Evolutionary conservation across 352 stramenopile genomes (phyloP).

Genomic region (Phytophthora fragariae): DNA sequence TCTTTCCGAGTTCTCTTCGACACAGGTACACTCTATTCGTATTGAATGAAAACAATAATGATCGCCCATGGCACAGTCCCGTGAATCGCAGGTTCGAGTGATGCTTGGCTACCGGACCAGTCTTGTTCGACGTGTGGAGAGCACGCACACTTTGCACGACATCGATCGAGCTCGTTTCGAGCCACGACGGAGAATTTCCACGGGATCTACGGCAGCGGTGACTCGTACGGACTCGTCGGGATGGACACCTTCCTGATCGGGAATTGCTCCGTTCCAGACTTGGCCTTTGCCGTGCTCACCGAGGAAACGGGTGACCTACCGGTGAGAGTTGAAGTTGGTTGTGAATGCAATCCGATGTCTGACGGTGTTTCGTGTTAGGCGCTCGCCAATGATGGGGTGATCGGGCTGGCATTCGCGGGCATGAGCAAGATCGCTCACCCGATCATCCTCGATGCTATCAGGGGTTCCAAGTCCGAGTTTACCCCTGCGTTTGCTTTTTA

Average conservation of each 20-base stretch:
- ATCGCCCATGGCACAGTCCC: background rate
- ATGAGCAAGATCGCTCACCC: slow-evolving; percentile 59
- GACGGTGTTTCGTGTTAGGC: slow-evolving; percentile 17
- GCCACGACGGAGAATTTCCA: slow-evolving; percentile 35
- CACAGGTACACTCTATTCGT: background rate
- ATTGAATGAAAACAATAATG: background rate
- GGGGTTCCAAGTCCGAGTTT: slow-evolving; percentile 38
- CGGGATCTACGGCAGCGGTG: slow-evolving; percentile 62
- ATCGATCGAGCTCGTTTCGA: slow-evolving; percentile 42
- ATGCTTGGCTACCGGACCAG: slow-evolving; percentile 42
- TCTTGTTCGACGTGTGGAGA: slow-evolving; percentile 66
- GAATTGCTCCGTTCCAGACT: slow-evolving; percentile 35
- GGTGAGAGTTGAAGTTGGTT: slow-evolving; percentile 15
- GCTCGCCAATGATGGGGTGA: slow-evolving; percentile 64
- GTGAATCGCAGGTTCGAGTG: slow-evolving; percentile 38
- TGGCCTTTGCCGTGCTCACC: slow-evolving; percentile 52
- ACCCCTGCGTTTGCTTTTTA: slow-evolving; percentile 54
- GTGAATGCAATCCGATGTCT: background rate
- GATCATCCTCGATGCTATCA: slow-evolving; percentile 49
- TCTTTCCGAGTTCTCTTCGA: slow-evolving; percentile 33
- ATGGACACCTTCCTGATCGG: slow-evolving; percentile 47
- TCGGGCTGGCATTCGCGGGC: slow-evolving; percentile 59
- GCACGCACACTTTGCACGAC: slow-evolving; percentile 50
- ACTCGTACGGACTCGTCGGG: slow-evolving; percentile 47
- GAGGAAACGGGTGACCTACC: slow-evolving; percentile 61